Conservation (phyloP, 2,329 filamentous ascomycete species). For the Aureobasidium sp. region DNA sequence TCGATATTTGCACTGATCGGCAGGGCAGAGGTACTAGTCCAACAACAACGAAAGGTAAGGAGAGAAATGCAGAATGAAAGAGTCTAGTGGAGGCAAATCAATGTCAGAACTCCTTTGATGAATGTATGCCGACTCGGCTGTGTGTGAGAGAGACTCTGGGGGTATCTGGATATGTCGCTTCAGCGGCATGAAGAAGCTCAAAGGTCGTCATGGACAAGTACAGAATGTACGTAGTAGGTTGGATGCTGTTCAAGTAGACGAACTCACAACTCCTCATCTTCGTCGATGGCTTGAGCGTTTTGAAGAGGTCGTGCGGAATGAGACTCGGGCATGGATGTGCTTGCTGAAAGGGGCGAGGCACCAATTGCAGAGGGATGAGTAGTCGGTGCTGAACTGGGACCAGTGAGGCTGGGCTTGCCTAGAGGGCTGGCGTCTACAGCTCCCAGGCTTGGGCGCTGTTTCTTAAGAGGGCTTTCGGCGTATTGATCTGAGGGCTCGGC, state of each 20-base stretch:
- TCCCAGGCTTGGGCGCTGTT: slow-evolving; percentile 57
- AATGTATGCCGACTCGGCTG: not conserved
- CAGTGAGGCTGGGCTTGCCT: slow-evolving; percentile 1
- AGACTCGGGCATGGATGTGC: slow-evolving; percentile 1
- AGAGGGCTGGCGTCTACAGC: slow-evolving; percentile 1
- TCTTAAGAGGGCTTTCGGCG: slow-evolving; percentile 68
- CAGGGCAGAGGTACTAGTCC: not conserved
- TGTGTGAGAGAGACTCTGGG: not conserved
- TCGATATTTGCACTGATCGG: not conserved
- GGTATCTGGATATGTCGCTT: not conserved
- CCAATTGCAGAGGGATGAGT: not conserved
- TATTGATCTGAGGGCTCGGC: slow-evolving; percentile 39
- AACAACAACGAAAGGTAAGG: not conserved
- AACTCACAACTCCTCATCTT: slow-evolving; percentile 17
- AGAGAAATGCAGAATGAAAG: not conserved
- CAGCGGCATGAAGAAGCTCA: not conserved
- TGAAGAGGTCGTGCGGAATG: not conserved
- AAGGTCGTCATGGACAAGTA: not conserved
- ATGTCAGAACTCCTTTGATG: not conserved
- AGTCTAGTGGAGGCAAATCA: not conserved
- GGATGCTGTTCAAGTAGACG: not conserved
- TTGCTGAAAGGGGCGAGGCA: slow-evolving; percentile 4
- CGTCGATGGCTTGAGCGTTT: slow-evolving; percentile 7
- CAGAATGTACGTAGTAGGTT: not conserved
- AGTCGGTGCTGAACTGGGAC: not conserved